Conservation (phyloP, 1,139 yeast species). For the Saccharomyces hybrid region DNA sequence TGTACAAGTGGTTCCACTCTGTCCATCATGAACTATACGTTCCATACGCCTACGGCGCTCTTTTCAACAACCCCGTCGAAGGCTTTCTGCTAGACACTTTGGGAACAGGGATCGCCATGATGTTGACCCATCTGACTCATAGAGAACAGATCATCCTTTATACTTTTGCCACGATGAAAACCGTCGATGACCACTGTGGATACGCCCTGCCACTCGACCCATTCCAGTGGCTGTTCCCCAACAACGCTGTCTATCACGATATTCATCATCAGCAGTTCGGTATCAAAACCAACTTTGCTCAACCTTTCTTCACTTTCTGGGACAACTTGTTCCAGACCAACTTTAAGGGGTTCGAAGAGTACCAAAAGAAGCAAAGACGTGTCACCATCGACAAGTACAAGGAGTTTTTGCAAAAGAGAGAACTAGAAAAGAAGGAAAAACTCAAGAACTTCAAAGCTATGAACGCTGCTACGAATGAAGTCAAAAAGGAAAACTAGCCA, state of each 20-base stretch:
- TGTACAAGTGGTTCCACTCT: conserved; percentile 80
- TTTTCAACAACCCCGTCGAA: conserved; percentile 88
- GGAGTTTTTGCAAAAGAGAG: conserved; percentile 47
- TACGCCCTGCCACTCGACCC: conserved; percentile 85
- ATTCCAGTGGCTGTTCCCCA: conserved; percentile 83
- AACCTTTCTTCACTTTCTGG: conserved; percentile 95
- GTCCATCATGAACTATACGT: conserved; percentile 91
- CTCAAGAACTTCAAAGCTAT: conserved; percentile 4
- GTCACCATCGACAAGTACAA: conserved; percentile 56
- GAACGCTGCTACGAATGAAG: conserved; percentile 8
- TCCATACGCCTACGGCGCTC: conserved; percentile 94
- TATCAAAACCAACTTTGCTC: conserved; percentile 86
- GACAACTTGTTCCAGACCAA: conserved; percentile 65
- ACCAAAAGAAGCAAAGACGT: conserved; percentile 47
- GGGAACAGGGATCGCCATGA: conserved; percentile 80
- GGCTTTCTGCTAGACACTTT: conserved; percentile 86
- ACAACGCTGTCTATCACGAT: conserved; percentile 91
- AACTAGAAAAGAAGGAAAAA: conserved; percentile 19
- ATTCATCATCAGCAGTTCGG: conserved; percentile 97
- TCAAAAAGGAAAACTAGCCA: conserved; percentile 9
- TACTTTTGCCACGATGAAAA: conserved; percentile 86
- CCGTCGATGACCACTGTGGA: conserved; percentile 98
- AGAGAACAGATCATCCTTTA: conserved; percentile 69
- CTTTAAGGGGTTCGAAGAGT: conserved; percentile 57
- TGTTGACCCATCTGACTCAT: conserved; percentile 56